These are phyloP conservation scores for Malassezia globosa DNA, from an alignment of 1,284 basidiomycete genomes.

Conservation along the genomic window DNA sequence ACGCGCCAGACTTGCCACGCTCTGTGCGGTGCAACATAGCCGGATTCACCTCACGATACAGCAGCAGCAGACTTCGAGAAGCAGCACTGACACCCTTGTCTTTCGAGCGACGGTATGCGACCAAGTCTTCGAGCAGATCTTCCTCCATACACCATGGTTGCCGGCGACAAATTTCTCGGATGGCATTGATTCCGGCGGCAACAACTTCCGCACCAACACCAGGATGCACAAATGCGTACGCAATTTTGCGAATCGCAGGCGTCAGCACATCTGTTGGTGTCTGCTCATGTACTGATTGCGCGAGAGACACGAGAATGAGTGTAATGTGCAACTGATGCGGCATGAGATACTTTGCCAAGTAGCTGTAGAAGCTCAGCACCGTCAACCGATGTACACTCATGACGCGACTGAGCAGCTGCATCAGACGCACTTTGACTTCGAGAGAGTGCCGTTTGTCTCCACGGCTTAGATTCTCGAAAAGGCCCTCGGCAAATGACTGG, in stretches of 20 bases:
- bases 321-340: conserved; percentile 89
- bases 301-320: conserved; percentile 83
- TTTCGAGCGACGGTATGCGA: conserved; percentile 86
- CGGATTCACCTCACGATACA: conserved; percentile 95
- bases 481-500: conserved; percentile 86
- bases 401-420: conserved; percentile 92
- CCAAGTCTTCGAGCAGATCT: conserved; percentile 77
- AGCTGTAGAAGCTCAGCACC: conserved; percentile 92
- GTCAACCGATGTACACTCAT: conserved; percentile 87
- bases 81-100: conserved; percentile 88
- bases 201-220: conserved; percentile 92
- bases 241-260: conserved; percentile 80
- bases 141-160: conserved; percentile 94
- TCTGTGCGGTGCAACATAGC: conserved; percentile 79
- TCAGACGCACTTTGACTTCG: conserved; percentile 91
- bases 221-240: conserved; percentile 92
- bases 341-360: conserved; percentile 80
- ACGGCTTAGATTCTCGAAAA: conserved; percentile 73
- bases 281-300: conserved; percentile 87
- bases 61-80: conserved; percentile 70
- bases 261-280: conserved; percentile 86
- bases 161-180: conserved; percentile 78
- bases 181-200: conserved; percentile 85
- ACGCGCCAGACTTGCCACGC: conserved; percentile 49
- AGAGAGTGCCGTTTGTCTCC: conserved; percentile 68